phyloP scores from a whole-genome alignment of 208 protist species.

The Wallacemonas collosoma region DNA sequence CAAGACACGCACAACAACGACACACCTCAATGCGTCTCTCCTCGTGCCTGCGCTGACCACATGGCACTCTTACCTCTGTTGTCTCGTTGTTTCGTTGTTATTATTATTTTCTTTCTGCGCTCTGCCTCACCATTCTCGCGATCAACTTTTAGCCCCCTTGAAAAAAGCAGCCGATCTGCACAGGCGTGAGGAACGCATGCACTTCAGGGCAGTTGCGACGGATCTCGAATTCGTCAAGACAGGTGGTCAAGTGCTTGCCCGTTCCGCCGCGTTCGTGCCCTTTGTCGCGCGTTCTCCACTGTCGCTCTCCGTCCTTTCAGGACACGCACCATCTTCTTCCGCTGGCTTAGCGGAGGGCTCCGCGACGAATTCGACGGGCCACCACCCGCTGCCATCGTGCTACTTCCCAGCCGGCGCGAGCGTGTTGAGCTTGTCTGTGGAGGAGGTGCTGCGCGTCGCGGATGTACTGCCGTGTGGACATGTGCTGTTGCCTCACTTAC shows the following conservation, averaged over 20 bases:
- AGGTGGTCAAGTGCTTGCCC: slow-evolving; percentile 32
- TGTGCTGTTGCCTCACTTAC: slow-evolving; percentile 36
- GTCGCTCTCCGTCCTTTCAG: background rate
- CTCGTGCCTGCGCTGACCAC: too few species aligned
- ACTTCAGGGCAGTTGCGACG: slow-evolving; percentile 34
- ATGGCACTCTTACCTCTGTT: too few species aligned
- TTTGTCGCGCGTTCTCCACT: slow-evolving; percentile 25
- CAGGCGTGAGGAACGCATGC: background rate
- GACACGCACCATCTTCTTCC: too few species aligned
- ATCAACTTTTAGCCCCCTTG: too few species aligned
- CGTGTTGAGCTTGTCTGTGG: slow-evolving; percentile 39
- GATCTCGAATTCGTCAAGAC: slow-evolving; percentile 84
- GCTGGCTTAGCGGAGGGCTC: too few species aligned
- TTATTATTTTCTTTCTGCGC: too few species aligned
- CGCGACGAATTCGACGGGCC: too few species aligned
- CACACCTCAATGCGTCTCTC: too few species aligned
- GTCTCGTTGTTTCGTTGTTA: too few species aligned
- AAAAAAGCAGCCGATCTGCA: too few species aligned
- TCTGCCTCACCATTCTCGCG: too few species aligned
- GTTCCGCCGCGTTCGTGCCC: slow-evolving; percentile 67
- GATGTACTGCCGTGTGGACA: slow-evolving; percentile 74
- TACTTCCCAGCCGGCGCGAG: slow-evolving; percentile 22
- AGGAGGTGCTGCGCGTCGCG: slow-evolving; percentile 46
- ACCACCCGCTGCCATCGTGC: background rate
- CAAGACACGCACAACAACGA: too few species aligned